Base-by-base conservation (phyloP, 2,329 filamentous ascomycete genomes). In the Xylogone sp. region DNA sequence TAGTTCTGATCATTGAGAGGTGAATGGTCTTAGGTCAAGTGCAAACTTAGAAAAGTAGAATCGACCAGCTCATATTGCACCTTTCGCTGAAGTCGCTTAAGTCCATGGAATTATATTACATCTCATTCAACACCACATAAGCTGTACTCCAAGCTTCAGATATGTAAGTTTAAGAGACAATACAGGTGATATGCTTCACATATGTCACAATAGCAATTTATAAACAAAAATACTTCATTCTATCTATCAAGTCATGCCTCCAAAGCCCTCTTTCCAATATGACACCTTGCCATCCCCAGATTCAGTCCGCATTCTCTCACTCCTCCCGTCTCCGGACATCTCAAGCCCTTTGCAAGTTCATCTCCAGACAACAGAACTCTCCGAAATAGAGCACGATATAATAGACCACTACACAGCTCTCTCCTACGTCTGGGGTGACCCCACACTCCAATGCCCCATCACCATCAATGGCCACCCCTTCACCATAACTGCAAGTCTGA, bases 391-490 rank as follows among this genome's bases (percentile, higher is more conserved):
- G 5, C 39, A 52, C 19, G 56, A 55, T 42, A 43, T 54, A 7
- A 42, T 44, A 3, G 48, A 53, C 18, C 48, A 51, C 22, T 57
- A 57, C 21, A 51, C 44, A 2, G 55, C 55, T 39, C 46, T 57
- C 12, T 57, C 55, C 1, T 39, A 39, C 34, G 34, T 39, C 34
- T 39, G 34, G 34, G 34, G 34, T 16, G 34, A 39, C n/a, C 8
- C 34, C 34, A 39, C 34, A 9, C 12, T 39, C 34, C 10, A 39
- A 16, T 16, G 10, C n/a, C 13, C 34, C n/a, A 39, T 39, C 34
- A 9, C 34, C n/a, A 16, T 13, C 34, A 16, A 39, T 16, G n/a
- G 34, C 4, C 8, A 39, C 8, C 34, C n/a, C 34, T 39, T 18
- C n/a, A 39, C 5, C 34, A 39, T 39, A 16, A 39, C 34, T 16